Base-by-base conservation (phyloP, 352 stramenopile genomes). In the Globisporangium irregulare region DNA sequence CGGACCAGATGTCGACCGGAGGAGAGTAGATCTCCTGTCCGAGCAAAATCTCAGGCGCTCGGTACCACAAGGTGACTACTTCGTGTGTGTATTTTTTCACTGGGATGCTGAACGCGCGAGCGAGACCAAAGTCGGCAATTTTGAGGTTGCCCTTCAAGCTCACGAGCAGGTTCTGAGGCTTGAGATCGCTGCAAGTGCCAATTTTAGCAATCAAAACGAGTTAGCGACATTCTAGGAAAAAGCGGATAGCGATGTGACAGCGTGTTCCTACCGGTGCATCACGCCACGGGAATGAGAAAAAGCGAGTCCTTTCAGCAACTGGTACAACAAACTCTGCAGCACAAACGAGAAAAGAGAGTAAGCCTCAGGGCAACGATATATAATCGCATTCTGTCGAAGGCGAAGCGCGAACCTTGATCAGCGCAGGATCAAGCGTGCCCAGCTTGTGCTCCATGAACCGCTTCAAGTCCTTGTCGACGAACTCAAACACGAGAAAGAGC, bases 401-500 rank as follows among this genome's bases (percentile, higher is more conserved):
- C 9, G 1, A 43, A 14, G 0, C 2, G 25, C 25, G 60, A 6
- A 86, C 86, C 71, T 95, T 95, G 70, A 91, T 81, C 38, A 90
- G 77, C 27, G 70, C 53, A 0, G 72, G 67, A 50, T 93, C 85
- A 22, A 95, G 69, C 43, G 73, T 80, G 29, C 83, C 83, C 18
- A 93, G 74, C 36, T 86, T 92, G 69, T 92, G 81, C 80, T 99
- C 95, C 91, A 99, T 98, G 76, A 90, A 96, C 27, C 85, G 88
- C 80, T 99, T 99, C 29, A 99, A 84, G 76, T 99, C 97, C 56
- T 97, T 94, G 75, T 99, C 97, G 66, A 99, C 95, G 71, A 99
- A 99, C 88, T 99, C 98, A 73, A 99, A 99, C 5, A 99, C 97
- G 36, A 99, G 87, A 75, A 99, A 99, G 36, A 99, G 92, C 71